Evolutionary conservation across 1,139 yeast genomes (phyloP).

Genomic region (Taphrina pruni): DNA sequence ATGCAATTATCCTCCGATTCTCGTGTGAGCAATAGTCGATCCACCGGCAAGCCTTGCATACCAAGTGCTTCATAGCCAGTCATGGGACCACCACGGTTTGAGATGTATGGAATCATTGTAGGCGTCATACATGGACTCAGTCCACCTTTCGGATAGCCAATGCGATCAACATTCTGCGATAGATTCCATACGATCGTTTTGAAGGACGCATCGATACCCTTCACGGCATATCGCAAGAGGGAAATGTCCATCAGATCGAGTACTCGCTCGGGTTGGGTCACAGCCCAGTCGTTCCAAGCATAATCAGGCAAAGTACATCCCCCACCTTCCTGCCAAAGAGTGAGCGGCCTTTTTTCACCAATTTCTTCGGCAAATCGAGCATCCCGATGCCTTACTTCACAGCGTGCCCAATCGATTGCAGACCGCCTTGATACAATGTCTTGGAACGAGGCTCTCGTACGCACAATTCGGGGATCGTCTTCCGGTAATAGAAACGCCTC

Average conservation of each 20-base stretch:
- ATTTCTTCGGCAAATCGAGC: conserved; percentile 41
- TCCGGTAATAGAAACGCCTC: conserved; percentile 42
- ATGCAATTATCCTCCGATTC: conserved; percentile 42
- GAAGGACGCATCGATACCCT: conserved; percentile 40
- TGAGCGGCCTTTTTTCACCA: conserved; percentile 38
- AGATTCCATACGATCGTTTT: conserved; percentile 43
- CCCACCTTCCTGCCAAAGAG: conserved; percentile 41
- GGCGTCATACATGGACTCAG: conserved; percentile 43
- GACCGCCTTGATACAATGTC: conserved; percentile 8
- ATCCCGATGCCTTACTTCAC: conserved; percentile 41
- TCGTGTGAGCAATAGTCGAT: conserved; percentile 40
- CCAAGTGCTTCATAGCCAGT: conserved; percentile 42
- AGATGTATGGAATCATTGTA: conserved; percentile 42
- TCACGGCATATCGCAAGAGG: conserved; percentile 39
- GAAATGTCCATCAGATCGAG: conserved; percentile 42
- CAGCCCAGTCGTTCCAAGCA: conserved; percentile 42
- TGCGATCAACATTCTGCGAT: conserved; percentile 43
- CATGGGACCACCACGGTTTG: conserved; percentile 44
- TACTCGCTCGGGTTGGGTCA: conserved; percentile 41
- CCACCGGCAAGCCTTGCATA: conserved; percentile 43
- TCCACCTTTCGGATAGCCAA: conserved; percentile 36
- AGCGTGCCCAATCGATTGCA: conserved; percentile 40
- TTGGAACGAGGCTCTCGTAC: not conserved
- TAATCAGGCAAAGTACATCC: conserved; percentile 35
- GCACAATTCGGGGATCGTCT: conserved; percentile 41